A percentile compares a stretch with the other conserved stretches of the same genome.
These are phyloP conservation scores for Fusarium sp. DNA, from an alignment of 2,329 filamentous ascomycete genomes.

Conservation along the genomic window DNA sequence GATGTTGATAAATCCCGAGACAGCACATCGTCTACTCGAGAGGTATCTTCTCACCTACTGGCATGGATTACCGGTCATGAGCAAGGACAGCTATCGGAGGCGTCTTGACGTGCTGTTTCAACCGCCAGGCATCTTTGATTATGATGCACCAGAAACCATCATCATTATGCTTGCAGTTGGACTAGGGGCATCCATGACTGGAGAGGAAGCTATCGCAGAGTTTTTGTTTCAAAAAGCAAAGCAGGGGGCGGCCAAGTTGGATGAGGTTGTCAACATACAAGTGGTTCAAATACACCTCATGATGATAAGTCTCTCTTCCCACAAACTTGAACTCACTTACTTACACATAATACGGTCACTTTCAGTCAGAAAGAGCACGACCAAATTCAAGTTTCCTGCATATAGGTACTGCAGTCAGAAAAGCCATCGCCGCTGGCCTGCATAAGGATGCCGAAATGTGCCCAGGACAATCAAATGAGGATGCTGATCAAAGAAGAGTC, in stretches of 20 bases:
- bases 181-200: slow-evolving; percentile 52
- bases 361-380: slow-evolving; percentile 57
- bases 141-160: slow-evolving; percentile 52
- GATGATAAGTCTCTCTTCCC: slow-evolving; percentile 55
- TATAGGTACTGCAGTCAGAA: slow-evolving; percentile 55
- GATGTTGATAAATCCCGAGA: slow-evolving; percentile 54
- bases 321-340: slow-evolving; percentile 9
- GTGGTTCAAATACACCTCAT: slow-evolving; percentile 57
- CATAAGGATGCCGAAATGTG: slow-evolving; percentile 55
- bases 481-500: slow-evolving; percentile 51
- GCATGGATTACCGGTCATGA: slow-evolving; percentile 52
- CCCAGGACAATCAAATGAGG: slow-evolving; percentile 47
- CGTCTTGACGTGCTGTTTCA: slow-evolving; percentile 52
- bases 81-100: slow-evolving; percentile 50
- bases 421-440: slow-evolving; percentile 57
- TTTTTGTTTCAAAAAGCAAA: slow-evolving; percentile 58
- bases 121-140: slow-evolving; percentile 45
- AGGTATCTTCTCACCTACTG: slow-evolving; percentile 57
- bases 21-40: slow-evolving; percentile 53
- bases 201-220: slow-evolving; percentile 55
- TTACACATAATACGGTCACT: slow-evolving; percentile 52
- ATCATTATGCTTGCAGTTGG: slow-evolving; percentile 54
- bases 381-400: slow-evolving; percentile 58
- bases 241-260: slow-evolving; percentile 50
- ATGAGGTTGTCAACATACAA: slow-evolving; percentile 59